These are phyloP conservation scores for Komagataea norvegica DNA, from an alignment of 1,139 yeast species.

Conservation along the genomic window DNA sequence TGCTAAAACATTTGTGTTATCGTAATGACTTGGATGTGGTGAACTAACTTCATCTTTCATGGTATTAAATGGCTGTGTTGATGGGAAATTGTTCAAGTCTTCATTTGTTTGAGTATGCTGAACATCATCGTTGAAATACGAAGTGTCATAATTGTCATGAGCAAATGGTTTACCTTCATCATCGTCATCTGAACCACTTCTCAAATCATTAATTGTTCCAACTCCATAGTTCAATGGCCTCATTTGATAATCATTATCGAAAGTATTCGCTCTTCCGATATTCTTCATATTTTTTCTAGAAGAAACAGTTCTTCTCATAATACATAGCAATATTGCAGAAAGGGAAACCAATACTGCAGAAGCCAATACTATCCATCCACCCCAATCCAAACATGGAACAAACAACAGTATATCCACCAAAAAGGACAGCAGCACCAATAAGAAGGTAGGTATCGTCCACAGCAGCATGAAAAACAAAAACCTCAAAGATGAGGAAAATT, in stretches of 20 bases:
- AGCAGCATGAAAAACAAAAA: slow-evolving; percentile 33
- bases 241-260: slow-evolving; percentile 29
- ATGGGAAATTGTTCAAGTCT: slow-evolving; percentile 15
- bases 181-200: slow-evolving; percentile 27
- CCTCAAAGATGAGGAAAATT: slow-evolving; percentile 30
- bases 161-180: slow-evolving; percentile 26
- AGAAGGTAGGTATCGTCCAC: slow-evolving; percentile 41
- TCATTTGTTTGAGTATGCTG: slow-evolving; percentile 18
- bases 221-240: slow-evolving; percentile 32
- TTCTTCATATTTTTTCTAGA: slow-evolving; percentile 39
- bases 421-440: slow-evolving; percentile 49
- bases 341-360: slow-evolving; percentile 48
- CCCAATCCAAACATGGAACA: slow-evolving; percentile 62
- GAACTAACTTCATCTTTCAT: slow-evolving; percentile 15
- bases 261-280: slow-evolving; percentile 12
- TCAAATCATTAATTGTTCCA: slow-evolving; percentile 32
- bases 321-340: slow-evolving; percentile 35
- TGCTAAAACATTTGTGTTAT: slow-evolving; percentile 12
- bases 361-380: slow-evolving; percentile 65
- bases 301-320: slow-evolving; percentile 48
- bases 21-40: slow-evolving; percentile 13
- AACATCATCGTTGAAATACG: slow-evolving; percentile 24
- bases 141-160: slow-evolving; percentile 27
- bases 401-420: slow-evolving; percentile 52
- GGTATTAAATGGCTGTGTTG: slow-evolving; percentile 19